Evolutionary conservation across 192 early-diverging fungal species (phyloP), one percentile per base, ranked within the genome.

Genomic region (Coemansia sp.): DNA sequence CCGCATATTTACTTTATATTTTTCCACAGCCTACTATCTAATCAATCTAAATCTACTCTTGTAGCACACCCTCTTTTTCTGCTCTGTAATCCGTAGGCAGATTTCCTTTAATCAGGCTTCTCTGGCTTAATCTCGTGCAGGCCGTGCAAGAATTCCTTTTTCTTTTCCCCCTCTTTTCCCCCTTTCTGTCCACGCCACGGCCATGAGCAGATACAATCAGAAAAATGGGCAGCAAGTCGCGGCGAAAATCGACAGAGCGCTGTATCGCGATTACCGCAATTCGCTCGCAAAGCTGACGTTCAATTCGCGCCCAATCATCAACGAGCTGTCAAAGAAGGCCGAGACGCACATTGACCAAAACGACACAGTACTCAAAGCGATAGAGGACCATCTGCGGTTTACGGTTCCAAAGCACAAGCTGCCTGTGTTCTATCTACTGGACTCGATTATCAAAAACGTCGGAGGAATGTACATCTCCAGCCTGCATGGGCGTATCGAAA

Each of bases 401-500:
- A 81, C 61, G 8, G 72, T 67, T 40, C 73, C 72, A 50, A 69
- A 68, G 57, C 41, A 65, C 21, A 96, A 96, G 79, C 85, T 98
- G 11, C 95, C 95, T 10, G 84, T 90, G 0, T 79, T 98, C 16
- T 98, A 95, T 75, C 82, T 98, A 44, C 85, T 98, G 38, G 97
- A 98, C 82, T 98, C 97, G 16, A 98, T 98, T 19, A 88, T 89
- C 72, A 98, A 98, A 77, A 96, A 96, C 76, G 92, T 95, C 47
- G 94, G 95, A 21, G 87, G 84, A 13, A 81, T 81, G 21, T 98
- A 95, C 80, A 64, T 92, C 5, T 69, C 75, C 16, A 74, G 90
- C 19, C 94, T 98, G 83, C 77, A 86, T 39, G 77, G 86, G 11
- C 88, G 91, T 43, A 85, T 98, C 63, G 87, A 85, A n/a, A 81